phyloP scores from a whole-genome alignment of 2,329 filamentous ascomycete genomes.

The Xylariaceae sp. region DNA sequence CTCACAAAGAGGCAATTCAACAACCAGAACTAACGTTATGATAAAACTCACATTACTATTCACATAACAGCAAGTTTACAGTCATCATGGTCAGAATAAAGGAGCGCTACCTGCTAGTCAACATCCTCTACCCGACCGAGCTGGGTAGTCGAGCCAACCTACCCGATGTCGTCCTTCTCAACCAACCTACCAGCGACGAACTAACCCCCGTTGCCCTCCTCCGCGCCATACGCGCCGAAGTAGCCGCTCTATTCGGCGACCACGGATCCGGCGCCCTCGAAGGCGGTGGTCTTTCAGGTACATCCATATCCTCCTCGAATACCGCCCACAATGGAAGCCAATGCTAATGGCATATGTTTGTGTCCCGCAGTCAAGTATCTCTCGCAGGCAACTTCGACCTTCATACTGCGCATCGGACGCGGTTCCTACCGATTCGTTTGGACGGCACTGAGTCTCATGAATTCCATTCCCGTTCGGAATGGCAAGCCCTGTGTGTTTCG shows the following conservation, averaged over 20 bases:
- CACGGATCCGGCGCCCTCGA: constrained; percentile 74
- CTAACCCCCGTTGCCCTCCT: constrained; percentile 63
- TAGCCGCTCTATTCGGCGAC: constrained; percentile 76
- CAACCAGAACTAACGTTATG: background rate
- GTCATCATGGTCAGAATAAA: constrained; percentile 85
- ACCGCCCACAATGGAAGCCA: background rate
- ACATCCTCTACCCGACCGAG: constrained; percentile 77
- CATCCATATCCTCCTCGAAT: constrained; percentile 36
- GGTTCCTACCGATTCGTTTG: constrained; percentile 83
- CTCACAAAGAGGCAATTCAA: background rate
- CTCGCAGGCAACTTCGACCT: constrained; percentile 85
- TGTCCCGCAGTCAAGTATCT: constrained; percentile 74
- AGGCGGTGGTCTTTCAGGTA: constrained; percentile 61
- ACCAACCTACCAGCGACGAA: constrained; percentile 69
- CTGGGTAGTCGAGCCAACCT: constrained; percentile 36
- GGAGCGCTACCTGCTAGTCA: constrained; percentile 90
- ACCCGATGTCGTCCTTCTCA: constrained; percentile 64
- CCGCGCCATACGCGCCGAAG: constrained; percentile 63
- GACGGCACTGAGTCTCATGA: constrained; percentile 80
- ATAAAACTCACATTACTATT: background rate
- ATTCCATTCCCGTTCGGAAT: constrained; percentile 56
- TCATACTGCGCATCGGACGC: constrained; percentile 79
- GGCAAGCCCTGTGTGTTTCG: constrained; percentile 69
- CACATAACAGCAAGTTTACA: background rate
- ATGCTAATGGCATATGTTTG: constrained; percentile 21